Conservation (phyloP, 1,284 basidiomycete species). For the Ustilago lituana region DNA sequence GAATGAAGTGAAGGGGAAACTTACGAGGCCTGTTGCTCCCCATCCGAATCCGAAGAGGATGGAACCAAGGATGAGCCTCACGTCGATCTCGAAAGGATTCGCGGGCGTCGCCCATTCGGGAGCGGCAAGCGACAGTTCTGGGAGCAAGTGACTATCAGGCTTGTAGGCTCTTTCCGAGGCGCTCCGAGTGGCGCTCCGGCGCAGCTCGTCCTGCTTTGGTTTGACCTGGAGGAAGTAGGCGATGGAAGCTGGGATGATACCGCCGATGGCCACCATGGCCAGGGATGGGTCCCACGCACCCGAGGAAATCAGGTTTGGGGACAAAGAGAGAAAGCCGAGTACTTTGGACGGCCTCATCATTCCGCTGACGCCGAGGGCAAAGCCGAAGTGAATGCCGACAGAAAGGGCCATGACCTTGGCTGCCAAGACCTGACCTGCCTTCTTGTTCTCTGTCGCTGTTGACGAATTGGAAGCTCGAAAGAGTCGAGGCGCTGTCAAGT, state of each 20-base stretch:
- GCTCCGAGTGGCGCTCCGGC: not conserved
- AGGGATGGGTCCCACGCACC: constrained; percentile 69
- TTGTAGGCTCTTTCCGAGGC: constrained; percentile 8
- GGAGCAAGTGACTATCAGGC: constrained; percentile 14
- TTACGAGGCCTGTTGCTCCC: constrained; percentile 56
- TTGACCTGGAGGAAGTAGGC: constrained; percentile 59
- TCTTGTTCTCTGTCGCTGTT: not conserved
- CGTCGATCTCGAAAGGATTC: constrained; percentile 46
- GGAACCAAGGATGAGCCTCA: constrained; percentile 49
- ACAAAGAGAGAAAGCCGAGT: constrained; percentile 25
- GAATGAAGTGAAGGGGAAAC: too few species aligned
- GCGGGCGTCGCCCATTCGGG: constrained; percentile 57
- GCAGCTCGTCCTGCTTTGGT: constrained; percentile 37
- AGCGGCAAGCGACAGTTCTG: constrained; percentile 22
- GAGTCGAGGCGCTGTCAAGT: constrained; percentile 12
- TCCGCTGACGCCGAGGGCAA: constrained; percentile 64
- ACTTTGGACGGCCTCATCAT: constrained; percentile 54
- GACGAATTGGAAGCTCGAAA: constrained; percentile 6
- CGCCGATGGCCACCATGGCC: constrained; percentile 69
- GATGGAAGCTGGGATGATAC: constrained; percentile 69
- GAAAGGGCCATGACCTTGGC: constrained; percentile 53
- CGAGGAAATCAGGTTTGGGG: constrained; percentile 14
- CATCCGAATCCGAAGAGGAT: constrained; percentile 64
- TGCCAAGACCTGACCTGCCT: constrained; percentile 15
- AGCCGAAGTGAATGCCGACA: constrained; percentile 59